A percentile compares a stretch with the other conserved stretches of the same genome.
These are phyloP conservation scores for Lolium multiflorum DNA, from an alignment of 176 grass and related monocot species.

Conservation along the genomic window DNA sequence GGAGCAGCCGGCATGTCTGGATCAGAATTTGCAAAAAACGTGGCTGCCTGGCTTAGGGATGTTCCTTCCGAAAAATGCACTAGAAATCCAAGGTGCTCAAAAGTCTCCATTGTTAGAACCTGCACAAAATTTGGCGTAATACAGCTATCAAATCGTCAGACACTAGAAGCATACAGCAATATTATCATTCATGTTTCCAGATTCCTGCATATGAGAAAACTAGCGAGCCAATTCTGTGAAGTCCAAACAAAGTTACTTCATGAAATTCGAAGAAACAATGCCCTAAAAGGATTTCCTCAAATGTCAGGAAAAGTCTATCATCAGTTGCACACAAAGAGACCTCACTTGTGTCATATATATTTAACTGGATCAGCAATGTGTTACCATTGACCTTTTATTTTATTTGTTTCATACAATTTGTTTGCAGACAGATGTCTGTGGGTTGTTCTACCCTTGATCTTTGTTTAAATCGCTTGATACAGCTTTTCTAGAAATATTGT, in stretches of 20 bases:
- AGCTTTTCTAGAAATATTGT: slow-evolving; percentile 1
- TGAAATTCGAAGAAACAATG: neutral
- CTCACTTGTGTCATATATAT: slow-evolving; percentile 20
- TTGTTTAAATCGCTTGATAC: neutral
- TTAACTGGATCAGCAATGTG: slow-evolving; percentile 2
- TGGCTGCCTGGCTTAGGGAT: slow-evolving; percentile 77
- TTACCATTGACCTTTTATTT: slow-evolving; percentile 1
- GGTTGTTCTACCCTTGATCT: neutral
- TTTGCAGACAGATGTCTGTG: neutral
- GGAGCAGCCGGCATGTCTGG: slow-evolving; percentile 93
- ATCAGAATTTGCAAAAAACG: slow-evolving; percentile 97
- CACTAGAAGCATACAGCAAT: slow-evolving; percentile 8
- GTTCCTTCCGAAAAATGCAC: slow-evolving; percentile 81
- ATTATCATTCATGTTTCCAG: slow-evolving; percentile 24
- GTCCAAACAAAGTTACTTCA: slow-evolving; percentile 19
- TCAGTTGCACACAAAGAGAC: slow-evolving; percentile 5
- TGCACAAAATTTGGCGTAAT: slow-evolving; percentile 40
- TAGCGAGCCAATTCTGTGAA: neutral
- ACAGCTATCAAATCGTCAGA: slow-evolving; percentile 2
- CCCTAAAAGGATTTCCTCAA: slow-evolving; percentile 7
- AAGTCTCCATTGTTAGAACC: slow-evolving; percentile 88
- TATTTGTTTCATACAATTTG: slow-evolving; percentile 7
- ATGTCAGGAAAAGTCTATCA: slow-evolving; percentile 17
- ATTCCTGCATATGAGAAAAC: neutral
- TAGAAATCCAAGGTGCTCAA: slow-evolving; percentile 95